Evolutionary conservation across 345 rosid genomes (phyloP).

Genomic region (Capsella bursapastoris): DNA sequence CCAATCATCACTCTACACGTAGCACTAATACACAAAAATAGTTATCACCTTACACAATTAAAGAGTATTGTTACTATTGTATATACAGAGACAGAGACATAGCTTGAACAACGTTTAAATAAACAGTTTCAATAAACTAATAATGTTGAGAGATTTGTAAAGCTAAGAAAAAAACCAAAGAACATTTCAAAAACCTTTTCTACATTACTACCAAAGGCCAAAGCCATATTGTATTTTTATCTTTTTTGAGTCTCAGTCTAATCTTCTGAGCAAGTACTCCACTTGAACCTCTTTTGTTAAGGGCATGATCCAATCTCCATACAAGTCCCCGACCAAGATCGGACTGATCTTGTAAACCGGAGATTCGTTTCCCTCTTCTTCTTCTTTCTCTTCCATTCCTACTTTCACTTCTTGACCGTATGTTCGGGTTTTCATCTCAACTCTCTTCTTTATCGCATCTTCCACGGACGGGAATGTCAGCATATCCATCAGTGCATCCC

Average conservation of each 20-base stretch:
- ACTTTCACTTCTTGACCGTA: constrained; percentile 59
- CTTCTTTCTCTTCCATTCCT: constrained; percentile 29
- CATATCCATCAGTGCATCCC: constrained; percentile 54
- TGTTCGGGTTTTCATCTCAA: constrained; percentile 67
- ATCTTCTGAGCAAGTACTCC: constrained; percentile 70
- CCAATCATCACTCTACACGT: not conserved
- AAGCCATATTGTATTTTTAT: not conserved
- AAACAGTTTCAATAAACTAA: no score
- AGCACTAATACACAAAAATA: not conserved
- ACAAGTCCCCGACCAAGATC: constrained; percentile 63
- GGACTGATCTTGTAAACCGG: constrained; percentile 67
- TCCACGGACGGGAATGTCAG: constrained; percentile 65
- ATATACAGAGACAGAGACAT: not conserved
- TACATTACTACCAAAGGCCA: not conserved
- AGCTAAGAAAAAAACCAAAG: no score
- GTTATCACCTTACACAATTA: not conserved
- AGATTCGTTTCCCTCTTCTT: constrained; percentile 22
- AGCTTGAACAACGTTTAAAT: not conserved
- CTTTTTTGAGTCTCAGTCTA: constrained; percentile 47
- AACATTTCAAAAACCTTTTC: no score
- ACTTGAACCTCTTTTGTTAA: constrained; percentile 86
- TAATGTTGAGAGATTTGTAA: no score
- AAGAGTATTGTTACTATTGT: not conserved
- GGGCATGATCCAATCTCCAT: constrained; percentile 85
- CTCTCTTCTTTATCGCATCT: constrained; percentile 65